These are phyloP conservation scores for Neurospora discreta DNA, from an alignment of 495 filamentous ascomycete genomes.

Conservation along the genomic window DNA sequence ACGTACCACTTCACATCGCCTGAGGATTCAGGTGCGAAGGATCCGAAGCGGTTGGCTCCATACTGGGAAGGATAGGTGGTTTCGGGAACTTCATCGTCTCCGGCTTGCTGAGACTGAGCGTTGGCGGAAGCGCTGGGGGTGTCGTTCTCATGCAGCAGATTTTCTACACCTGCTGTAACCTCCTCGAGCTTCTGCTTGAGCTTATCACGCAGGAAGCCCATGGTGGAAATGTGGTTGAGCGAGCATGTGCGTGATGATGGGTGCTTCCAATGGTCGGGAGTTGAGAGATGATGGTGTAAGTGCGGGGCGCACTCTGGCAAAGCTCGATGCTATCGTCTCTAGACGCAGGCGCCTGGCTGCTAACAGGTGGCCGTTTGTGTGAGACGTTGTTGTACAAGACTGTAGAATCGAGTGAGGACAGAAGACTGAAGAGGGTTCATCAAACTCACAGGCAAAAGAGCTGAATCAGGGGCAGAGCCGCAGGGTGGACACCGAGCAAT, in stretches of 20 bases:
- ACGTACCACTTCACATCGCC: constrained; percentile 94
- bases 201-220: constrained; percentile 9
- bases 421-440: not conserved
- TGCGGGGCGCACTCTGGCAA: not conserved
- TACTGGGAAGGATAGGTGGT: constrained; percentile 14
- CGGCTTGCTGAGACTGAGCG: not conserved
- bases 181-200: constrained; percentile 6
- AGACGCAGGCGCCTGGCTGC: not conserved
- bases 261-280: not conserved
- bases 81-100: not conserved
- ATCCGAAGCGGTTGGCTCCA: constrained; percentile 60
- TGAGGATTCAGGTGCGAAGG: constrained; percentile 78
- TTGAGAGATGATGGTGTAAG: not conserved
- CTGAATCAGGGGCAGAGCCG: not conserved
- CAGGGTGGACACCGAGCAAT: not conserved
- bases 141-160: not conserved
- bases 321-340: not conserved
- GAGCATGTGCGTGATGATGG: not conserved
- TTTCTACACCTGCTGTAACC: not conserved
- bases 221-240: not conserved
- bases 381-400: not conserved
- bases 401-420: not conserved
- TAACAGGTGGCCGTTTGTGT: not conserved
- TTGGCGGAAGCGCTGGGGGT: not conserved
- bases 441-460: not conserved